phyloP scores from a whole-genome alignment of 257 asterid genomes.

The Scutellaria baicalensis region DNA sequence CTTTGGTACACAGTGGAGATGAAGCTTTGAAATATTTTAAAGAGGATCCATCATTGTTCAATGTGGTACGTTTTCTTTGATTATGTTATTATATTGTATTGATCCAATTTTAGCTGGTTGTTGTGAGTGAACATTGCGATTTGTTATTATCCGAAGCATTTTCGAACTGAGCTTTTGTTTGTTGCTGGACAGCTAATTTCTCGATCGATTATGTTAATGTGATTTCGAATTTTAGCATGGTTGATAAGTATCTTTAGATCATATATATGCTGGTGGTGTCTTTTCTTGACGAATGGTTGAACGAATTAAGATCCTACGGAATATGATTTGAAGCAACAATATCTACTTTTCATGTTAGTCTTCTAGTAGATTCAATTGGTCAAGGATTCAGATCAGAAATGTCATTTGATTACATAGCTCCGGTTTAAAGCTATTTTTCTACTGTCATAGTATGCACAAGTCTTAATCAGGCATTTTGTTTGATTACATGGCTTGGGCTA shows the following conservation, averaged over 20 bases:
- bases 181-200: not conserved
- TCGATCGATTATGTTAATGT: not conserved
- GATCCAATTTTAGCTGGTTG: too few species aligned
- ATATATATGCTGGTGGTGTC: not conserved
- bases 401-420: not conserved
- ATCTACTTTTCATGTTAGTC: not conserved
- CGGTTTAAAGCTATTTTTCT: not conserved
- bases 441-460: not conserved
- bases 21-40: constrained; percentile 75
- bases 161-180: not conserved
- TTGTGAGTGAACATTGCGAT: not conserved
- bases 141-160: not conserved
- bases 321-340: not conserved
- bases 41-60: constrained; percentile 73
- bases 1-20: constrained; percentile 52
- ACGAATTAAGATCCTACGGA: not conserved
- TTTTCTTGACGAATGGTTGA: not conserved
- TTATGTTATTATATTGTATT: not conserved
- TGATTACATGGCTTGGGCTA: not conserved
- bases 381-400: not conserved
- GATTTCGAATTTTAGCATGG: not conserved
- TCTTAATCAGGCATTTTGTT: not conserved
- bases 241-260: not conserved
- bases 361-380: not conserved
- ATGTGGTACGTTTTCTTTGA: constrained; percentile 51